Base-by-base conservation (phyloP, 331 rosid genomes). In the Pyrus hybrid region DNA sequence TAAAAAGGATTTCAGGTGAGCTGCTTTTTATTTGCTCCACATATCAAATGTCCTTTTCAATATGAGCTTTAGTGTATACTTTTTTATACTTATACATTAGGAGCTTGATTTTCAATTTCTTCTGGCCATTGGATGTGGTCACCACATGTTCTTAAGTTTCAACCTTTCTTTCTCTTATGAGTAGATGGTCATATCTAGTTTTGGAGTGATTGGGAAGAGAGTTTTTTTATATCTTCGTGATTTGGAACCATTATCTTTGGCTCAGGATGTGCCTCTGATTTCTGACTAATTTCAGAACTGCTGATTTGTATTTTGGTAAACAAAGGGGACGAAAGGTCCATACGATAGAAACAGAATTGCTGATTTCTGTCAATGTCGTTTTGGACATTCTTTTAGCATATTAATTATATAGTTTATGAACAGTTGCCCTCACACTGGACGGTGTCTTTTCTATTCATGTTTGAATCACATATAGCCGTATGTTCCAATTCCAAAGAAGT, bases 1-100 rank as follows among this genome's bases (percentile, higher is more conserved):
- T 93, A 74, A 89, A 90, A 80, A 89, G 95, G 82, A 86, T 93
- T 81, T 83, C 91, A 91, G 93, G 96, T 93, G 83, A 63, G 41
- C 73, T 51, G 13, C 20, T 69, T 26, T 16, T 68, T 7, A 41
- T 5, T 30, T 32, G 13, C 14, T 56, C 43, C 26, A 5, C 49
- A 26, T 5, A 7, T 51, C 49, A n/a, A 49, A 22, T 69, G 22
- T 28, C 21, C 29, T 56, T 56, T 25, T 35, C n/a, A 20, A 2
- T 18, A 10, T 60, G 23, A n/a, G 32, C 62, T 18, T 66, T 47
- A 49, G 18, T 53, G n/a, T 43, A 28, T 35, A 21, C 10, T 30
- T 13, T 47, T 53, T 65, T 17, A 17, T 63, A 16, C 32, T 76
- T 61, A 17, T 26, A 12, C 7, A 45, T 20, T 8, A 13, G 25